Percentiles rank a stretch among this genome's conserved stretches.
Conservation (phyloP, 2,329 filamentous ascomycete species). For the Passalora sequoiae region DNA sequence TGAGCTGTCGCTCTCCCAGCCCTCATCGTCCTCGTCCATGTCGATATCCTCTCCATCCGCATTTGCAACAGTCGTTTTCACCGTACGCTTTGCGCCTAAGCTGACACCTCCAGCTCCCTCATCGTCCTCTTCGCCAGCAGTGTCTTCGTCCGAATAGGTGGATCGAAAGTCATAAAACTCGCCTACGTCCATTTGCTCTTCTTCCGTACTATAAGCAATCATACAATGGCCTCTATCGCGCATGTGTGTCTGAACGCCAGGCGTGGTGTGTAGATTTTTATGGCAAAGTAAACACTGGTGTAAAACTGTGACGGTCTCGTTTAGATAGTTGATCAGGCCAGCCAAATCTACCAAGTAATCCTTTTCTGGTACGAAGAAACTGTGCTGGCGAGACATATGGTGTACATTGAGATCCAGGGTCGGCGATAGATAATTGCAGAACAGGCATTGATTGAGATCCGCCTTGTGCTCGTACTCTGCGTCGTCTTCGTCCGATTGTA, state of each 20-base stretch:
- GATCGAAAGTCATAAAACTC: constrained; percentile 96
- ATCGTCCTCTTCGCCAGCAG: constrained; percentile 50
- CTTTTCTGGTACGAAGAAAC: constrained; percentile 93
- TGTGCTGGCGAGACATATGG: constrained; percentile 90
- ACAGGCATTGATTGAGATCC: constrained; percentile 61
- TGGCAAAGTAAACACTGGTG: constrained; percentile 86
- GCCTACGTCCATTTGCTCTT: constrained; percentile 88
- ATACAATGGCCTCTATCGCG: constrained; percentile 94
- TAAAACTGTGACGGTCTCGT: constrained; percentile 71
- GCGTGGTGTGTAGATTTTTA: constrained; percentile 70
- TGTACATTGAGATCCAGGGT: constrained; percentile 68
- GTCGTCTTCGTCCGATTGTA: constrained; percentile 35
- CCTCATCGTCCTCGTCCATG: constrained; percentile 58
- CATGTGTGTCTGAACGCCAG: constrained; percentile 93
- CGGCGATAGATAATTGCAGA: constrained; percentile 84
- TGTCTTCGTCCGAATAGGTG: constrained; percentile 78
- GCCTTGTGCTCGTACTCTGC: constrained; percentile 36
- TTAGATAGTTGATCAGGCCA: constrained; percentile 71
- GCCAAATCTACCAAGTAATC: constrained; percentile 76
- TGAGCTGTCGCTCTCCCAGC: constrained; percentile 94
- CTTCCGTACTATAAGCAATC: constrained; percentile 83
- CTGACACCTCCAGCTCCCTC: constrained; percentile 57
- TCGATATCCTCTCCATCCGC: constrained; percentile 53
- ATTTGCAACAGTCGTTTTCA: constrained; percentile 41
- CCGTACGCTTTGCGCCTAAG: constrained; percentile 57